phyloP scores from a whole-genome alignment of 2,329 filamentous ascomycete species.

The Aspergillus neotritici region DNA sequence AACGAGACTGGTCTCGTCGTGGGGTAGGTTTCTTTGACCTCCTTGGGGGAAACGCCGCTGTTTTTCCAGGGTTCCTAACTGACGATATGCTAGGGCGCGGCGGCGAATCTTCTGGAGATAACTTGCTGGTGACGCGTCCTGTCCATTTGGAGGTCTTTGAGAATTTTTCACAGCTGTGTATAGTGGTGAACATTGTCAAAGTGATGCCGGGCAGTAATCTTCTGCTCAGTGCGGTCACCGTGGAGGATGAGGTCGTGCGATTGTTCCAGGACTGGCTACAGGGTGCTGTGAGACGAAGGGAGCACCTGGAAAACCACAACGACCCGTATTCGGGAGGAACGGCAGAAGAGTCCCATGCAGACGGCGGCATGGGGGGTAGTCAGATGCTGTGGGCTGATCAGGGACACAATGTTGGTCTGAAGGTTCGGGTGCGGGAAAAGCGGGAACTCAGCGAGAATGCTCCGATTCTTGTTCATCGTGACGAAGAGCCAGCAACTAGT shows the following conservation, averaged over 20 bases:
- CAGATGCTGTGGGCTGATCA: constrained; percentile 64
- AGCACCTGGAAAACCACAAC: no score
- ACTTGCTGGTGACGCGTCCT: constrained; percentile 49
- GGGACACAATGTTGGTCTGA: constrained; percentile 60
- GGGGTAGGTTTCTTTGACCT: constrained; percentile 10
- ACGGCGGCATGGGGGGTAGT: constrained; percentile 22
- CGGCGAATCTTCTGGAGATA: neutral
- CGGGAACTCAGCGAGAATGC: constrained; percentile 38
- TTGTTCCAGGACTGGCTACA: constrained; percentile 69
- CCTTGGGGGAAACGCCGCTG: neutral
- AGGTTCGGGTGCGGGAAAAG: constrained; percentile 57
- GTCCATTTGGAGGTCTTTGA: constrained; percentile 64
- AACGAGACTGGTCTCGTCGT: constrained; percentile 5
- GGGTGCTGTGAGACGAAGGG: constrained; percentile 20
- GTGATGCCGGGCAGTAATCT: constrained; percentile 56
- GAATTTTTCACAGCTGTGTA: constrained; percentile 68
- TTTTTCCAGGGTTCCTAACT: neutral
- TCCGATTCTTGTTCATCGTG: constrained; percentile 52
- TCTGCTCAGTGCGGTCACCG: constrained; percentile 59
- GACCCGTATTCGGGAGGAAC: no score
- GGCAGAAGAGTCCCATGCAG: neutral
- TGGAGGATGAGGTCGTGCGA: constrained; percentile 63
- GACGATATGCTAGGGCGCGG: neutral
- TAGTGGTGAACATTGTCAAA: constrained; percentile 63
- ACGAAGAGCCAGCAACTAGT: constrained; percentile 61